Evolutionary conservation across 306 rosid species (phyloP), one percentile per base, ranked within the genome.

Genomic region (Pyrus bretschneideri): DNA sequence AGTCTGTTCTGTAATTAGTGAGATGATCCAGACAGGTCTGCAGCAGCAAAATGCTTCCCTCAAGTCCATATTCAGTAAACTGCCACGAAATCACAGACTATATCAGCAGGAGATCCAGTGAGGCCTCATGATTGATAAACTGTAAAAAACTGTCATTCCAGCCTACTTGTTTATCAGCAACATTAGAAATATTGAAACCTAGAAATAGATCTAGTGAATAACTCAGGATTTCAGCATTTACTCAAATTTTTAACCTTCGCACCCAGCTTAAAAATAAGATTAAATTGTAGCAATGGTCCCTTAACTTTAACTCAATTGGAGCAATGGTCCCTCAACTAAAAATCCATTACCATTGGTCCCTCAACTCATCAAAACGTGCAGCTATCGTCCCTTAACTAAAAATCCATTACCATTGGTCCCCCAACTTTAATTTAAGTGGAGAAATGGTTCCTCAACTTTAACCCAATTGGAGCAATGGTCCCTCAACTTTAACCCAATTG

Each of bases 21-120:
- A 87, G 84, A 80, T 89, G 88, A 86, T 91, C 96, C 80, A 96
- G 79, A 86, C 99, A 96, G 12, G 90, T 88, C 79, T 82, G 87
- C 52, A 96, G 93, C 83, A 96, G 86, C 82, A 93, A 81, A 83
- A 87, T 87, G 93, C 97, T 85, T 84, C 96, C 99, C 78, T 78
- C 87, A 7, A 87, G 79, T 82, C 96, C 99, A 83, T 79, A 84
- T 71, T 91, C 97, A 65, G 87, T 54, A 65, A 92, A 89, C 99
- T 96, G 92, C 57, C 74, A 84, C 49, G 45, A 54, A 70, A 78
- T 74, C 38, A 76, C 58, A 78, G 40, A 52, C 44, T 23, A 44
- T 60, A 67, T 78, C 69, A 69, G 70, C 11, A 59, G 57, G 35
- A 51, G 80, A 83, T 58, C 67, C 79, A 75, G 69, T 57, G 62